Percentiles rank a stretch among this genome's conserved stretches.
These are phyloP conservation scores for Suillus subluteus DNA, from an alignment of 768 basidiomycete genomes.

Conservation along the genomic window DNA sequence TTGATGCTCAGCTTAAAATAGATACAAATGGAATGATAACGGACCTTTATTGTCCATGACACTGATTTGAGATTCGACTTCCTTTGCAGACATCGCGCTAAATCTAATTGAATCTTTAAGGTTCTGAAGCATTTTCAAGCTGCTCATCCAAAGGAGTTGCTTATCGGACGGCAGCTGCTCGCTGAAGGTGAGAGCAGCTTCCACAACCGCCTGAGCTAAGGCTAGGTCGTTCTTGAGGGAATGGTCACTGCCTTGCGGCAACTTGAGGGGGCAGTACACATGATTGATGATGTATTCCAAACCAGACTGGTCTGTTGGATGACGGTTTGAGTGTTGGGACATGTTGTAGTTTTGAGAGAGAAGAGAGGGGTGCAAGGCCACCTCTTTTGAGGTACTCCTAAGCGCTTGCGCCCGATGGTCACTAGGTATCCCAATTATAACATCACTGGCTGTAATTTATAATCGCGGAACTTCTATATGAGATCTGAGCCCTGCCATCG, in stretches of 20 bases:
- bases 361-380: too few relatives aligned
- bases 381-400: background rate
- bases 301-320: background rate
- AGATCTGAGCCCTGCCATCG: background rate
- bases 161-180: conserved; percentile 9
- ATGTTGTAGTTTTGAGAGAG: background rate
- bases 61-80: conserved; percentile 22
- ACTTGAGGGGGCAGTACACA: conserved; percentile 44
- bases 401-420: background rate
- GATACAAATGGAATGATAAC: background rate
- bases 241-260: conserved; percentile 43
- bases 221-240: conserved; percentile 26
- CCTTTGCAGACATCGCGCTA: conserved; percentile 13
- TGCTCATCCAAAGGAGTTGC: conserved; percentile 31
- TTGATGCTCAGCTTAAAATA: conserved; percentile 2
- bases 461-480: background rate
- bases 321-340: background rate
- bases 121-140: conserved; percentile 37
- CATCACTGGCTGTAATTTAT: background rate
- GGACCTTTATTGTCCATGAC: conserved; percentile 23
- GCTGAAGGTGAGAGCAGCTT: conserved; percentile 25
- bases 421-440: background rate
- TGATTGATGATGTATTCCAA: conserved; percentile 43
- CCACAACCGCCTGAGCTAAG: conserved; percentile 26
- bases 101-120: conserved; percentile 16